phyloP scores from a whole-genome alignment of 1,284 basidiomycete genomes.

The Moesziomyces aphidis region DNA sequence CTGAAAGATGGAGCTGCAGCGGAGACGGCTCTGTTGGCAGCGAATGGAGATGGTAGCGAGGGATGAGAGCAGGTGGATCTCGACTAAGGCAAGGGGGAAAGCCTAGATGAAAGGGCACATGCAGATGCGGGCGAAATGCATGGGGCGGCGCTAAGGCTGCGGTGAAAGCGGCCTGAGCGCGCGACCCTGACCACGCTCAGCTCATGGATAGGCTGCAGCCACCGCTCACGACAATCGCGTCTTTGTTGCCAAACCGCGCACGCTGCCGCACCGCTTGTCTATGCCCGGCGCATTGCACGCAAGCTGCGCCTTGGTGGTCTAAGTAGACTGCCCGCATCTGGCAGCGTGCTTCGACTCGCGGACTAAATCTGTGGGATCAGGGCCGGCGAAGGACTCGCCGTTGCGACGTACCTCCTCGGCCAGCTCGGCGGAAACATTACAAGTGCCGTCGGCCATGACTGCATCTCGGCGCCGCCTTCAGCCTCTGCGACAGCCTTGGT shows the following conservation, averaged over 20 bases:
- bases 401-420: conserved; percentile 35
- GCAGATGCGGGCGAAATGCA: too few species aligned
- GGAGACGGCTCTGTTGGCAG: too few species aligned
- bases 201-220: conserved; percentile 73
- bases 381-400: conserved; percentile 10
- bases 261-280: conserved; percentile 64
- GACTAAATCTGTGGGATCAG: conserved; percentile 1
- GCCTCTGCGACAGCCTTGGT: conserved; percentile 49
- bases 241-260: conserved; percentile 76
- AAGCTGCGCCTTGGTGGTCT: conserved; percentile 10
- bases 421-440: conserved; percentile 30
- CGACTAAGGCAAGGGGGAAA: too few species aligned
- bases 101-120: too few species aligned
- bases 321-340: conserved; percentile 5
- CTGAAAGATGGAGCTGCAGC: too few species aligned
- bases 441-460: conserved; percentile 51
- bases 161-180: too few species aligned
- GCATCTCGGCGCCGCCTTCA: conserved; percentile 51
- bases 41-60: too few species aligned
- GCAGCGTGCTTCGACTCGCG: neutral
- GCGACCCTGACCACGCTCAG: too few species aligned
- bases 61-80: too few species aligned
- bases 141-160: too few species aligned
- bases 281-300: conserved; percentile 43
- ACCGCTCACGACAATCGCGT: conserved; percentile 85